Evolutionary conservation across 139 green algal genomes (phyloP), one percentile per base, ranked within the genome.

Genomic region (Chlamydomonas sp.): DNA sequence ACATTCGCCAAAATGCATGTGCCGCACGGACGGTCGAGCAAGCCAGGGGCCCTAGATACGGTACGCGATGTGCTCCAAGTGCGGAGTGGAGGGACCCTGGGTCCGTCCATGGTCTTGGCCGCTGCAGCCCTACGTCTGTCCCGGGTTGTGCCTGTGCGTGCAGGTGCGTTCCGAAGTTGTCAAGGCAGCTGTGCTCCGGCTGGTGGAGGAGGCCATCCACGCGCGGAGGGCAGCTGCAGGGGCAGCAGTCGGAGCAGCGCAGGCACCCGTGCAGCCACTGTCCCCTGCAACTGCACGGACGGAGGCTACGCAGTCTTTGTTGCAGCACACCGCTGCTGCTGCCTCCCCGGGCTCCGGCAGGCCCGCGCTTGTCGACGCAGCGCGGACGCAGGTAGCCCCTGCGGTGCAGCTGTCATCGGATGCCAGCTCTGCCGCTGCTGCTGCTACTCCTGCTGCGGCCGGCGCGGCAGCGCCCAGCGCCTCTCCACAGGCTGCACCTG

Each of bases 111-210:
- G 10, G 66, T 71, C 66, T 14, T 71, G 66, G 66, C 49, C 31
- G 74, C 62, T 62, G 31, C 76, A 49, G 76, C 76, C 76, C 4
- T 72, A 72, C 62, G 62, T 20, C 62, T 15, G 66, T 71, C 66
- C 66, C 12, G 66, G 10, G 66, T 71, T 10, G 66, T 71, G 66
- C 12, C 31, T 49, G 31, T 71, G 66, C 10, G 15, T 67, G 0
- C 84, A 88, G 84, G 77, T 88, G 4, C 63, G 84, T 3, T 83
- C 84, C 63, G 75, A 88, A 64, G 84, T 88, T 17, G 84, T 88
- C 17, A 88, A 88, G 84, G 75, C 63, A 0, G 84, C 75, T 1
- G 74, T 88, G 18, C 63, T 88, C 63, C 84, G 75, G 4, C 74
- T 88, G 7, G 84, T 88, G 31, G 75, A 88, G 0, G 63, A 83